A percentile compares a stretch with the other conserved stretches of the same genome.
These are phyloP conservation scores for Aspergillus sp. DNA, from an alignment of 2,329 filamentous ascomycete species.

Conservation along the genomic window DNA sequence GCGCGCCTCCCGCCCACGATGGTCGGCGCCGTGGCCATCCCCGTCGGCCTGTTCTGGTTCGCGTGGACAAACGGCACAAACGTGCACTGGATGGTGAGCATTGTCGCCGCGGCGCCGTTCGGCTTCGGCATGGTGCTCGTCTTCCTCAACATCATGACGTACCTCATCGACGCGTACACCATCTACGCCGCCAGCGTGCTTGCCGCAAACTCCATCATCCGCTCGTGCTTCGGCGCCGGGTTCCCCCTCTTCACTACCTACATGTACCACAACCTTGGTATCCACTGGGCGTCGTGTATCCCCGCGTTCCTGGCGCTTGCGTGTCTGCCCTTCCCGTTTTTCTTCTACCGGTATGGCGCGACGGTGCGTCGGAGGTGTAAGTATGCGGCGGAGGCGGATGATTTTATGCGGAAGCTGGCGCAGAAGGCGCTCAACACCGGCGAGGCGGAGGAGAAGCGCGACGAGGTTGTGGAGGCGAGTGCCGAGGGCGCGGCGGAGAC, in stretches of 20 bases:
- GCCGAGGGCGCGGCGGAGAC: not conserved
- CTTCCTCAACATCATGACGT: slow-evolving; percentile 34
- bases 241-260: slow-evolving; percentile 44
- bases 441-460: slow-evolving; percentile 4
- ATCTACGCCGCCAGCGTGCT: slow-evolving; percentile 36
- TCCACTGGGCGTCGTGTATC: slow-evolving; percentile 42
- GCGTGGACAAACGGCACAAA: slow-evolving; percentile 33
- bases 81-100: slow-evolving; percentile 32
- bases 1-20: slow-evolving; percentile 27
- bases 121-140: slow-evolving; percentile 36
- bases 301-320: slow-evolving; percentile 39
- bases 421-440: slow-evolving; percentile 7
- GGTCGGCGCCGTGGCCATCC: slow-evolving; percentile 25
- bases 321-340: slow-evolving; percentile 36
- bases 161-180: slow-evolving; percentile 37
- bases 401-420: slow-evolving; percentile 27
- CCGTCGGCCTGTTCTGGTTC: slow-evolving; percentile 32
- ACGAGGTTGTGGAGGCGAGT: slow-evolving; percentile 3
- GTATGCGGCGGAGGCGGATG: slow-evolving; percentile 32
- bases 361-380: slow-evolving; percentile 35
- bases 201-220: slow-evolving; percentile 42
- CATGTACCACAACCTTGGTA: slow-evolving; percentile 41
- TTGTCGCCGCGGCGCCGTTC: slow-evolving; percentile 29
- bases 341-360: slow-evolving; percentile 39
- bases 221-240: slow-evolving; percentile 41